Evolutionary conservation across 2,329 filamentous ascomycete species (phyloP), one percentile per base, ranked within the genome.

Genomic region (Fusarium xylarioides): DNA sequence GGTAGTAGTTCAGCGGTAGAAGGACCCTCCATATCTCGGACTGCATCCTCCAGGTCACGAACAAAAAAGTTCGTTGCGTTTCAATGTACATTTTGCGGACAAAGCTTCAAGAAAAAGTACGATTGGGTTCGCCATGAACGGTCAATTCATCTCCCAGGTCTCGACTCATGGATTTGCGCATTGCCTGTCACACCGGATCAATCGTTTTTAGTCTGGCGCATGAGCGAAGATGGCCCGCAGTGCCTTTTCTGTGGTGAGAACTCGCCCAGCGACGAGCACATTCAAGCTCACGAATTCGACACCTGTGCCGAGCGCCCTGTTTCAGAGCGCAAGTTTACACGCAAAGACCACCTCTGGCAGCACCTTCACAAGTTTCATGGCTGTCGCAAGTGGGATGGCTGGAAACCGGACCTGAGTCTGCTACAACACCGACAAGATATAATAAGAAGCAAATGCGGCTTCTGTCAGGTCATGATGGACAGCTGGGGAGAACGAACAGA

Each of bases 141-240:
- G 44, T 85, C 85, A 4, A 79, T 88, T 7, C 86, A 88, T 69
- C 76, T 87, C 4, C 79, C 85, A 9, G 80, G 80, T 1, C 80
- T 82, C 10, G 79, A 81, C 42, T 80, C 79, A 0, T 89, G 85
- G 85, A 83, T 89, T 10, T 91, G 89, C 71, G 84, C 84, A 0
- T 82, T 81, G 3, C 82, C 82, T 8, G 65, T 81, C 7, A 72
- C 77, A 2, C 63, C 74, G 4, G 75, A 77, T n/a, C 78, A 82
- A 59, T 76, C 88, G 0, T 79, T 85, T 3, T 82, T 86, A 1
- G 83, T 88, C 5, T 85, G 88, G 70, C 83, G 87, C 8, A 83
- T 87, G 47, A 81, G 83, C 21, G 83, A 86, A 23, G 84, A 82
- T 11, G 81, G 82, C 15, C 80, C 82, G 0, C 79, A 82, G 28